Conservation (phyloP, 164 flowering plant genomes). For the Umbilicus rupestris region DNA sequence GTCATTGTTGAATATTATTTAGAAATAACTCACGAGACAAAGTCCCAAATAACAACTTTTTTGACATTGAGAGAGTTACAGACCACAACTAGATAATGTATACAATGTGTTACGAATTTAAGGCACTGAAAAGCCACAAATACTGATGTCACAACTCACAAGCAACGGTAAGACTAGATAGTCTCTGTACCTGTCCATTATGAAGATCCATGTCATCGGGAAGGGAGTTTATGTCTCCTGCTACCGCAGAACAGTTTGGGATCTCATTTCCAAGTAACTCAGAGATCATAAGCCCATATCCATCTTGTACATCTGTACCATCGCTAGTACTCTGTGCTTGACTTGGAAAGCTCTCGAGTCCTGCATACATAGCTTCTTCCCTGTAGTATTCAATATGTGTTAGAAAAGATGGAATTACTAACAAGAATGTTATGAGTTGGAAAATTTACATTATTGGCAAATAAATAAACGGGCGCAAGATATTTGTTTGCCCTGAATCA, state of each 20-base stretch:
- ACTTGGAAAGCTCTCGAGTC: constrained; percentile 41
- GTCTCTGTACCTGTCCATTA: constrained; percentile 51
- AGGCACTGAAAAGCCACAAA: background rate
- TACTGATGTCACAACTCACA: background rate
- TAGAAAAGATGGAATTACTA: background rate
- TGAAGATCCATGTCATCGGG: constrained; percentile 61
- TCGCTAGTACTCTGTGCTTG: constrained; percentile 31
- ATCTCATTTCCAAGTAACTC: constrained; percentile 63
- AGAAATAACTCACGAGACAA: too few species aligned
- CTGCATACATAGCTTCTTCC: constrained; percentile 37
- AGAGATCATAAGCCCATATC: constrained; percentile 75
- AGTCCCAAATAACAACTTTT: too few species aligned
- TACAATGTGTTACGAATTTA: too few species aligned
- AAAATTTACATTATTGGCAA: background rate
- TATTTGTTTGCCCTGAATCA: background rate
- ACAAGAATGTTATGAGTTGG: background rate
- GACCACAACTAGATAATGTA: background rate
- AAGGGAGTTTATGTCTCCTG: constrained; percentile 41
- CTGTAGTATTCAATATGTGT: constrained; percentile 27
- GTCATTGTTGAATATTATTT: too few species aligned
- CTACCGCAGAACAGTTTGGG: constrained; percentile 49
- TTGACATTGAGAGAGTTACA: background rate
- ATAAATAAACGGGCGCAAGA: background rate
- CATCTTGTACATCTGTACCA: constrained; percentile 57
- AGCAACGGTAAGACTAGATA: background rate